Conservation (phyloP, 2,329 filamentous ascomycete species). For the Arthrinium puccinioides region DNA sequence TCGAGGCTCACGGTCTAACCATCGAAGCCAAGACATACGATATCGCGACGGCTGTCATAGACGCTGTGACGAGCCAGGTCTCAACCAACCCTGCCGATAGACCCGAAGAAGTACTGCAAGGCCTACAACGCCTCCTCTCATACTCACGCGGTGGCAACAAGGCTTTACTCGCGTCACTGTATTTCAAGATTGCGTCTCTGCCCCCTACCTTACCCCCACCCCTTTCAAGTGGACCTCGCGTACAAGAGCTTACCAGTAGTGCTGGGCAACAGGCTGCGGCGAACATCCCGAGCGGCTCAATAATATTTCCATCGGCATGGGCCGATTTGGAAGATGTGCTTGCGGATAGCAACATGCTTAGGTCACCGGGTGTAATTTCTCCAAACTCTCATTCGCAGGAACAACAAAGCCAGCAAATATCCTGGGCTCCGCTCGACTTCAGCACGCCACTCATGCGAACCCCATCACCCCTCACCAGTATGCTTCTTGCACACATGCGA, state of each 20-base stretch:
- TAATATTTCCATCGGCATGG: conserved; percentile 6
- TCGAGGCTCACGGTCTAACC: conserved; percentile 41
- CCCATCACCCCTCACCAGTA: conserved; percentile 7
- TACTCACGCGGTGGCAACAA: conserved; percentile 35
- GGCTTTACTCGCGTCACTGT: conserved; percentile 22
- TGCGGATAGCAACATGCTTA: conserved; percentile 2
- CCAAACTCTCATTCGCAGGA: conserved; percentile 6
- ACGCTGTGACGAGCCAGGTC: conserved; percentile 25
- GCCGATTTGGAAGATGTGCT: conserved; percentile 7
- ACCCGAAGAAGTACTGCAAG: conserved; percentile 27
- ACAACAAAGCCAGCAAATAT: conserved; percentile 7
- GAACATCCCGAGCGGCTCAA: not conserved
- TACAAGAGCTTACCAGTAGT: conserved; percentile 4
- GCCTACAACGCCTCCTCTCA: conserved; percentile 30
- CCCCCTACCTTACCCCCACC: not conserved
- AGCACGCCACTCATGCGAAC: conserved; percentile 7
- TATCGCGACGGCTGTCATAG: conserved; percentile 36
- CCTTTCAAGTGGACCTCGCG: not conserved
- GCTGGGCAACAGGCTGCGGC: not conserved
- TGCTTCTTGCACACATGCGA: too few species aligned
- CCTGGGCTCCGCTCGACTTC: conserved; percentile 7
- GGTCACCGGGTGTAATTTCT: conserved; percentile 1
- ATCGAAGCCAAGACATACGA: conserved; percentile 42
- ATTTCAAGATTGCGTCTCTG: conserved; percentile 7
- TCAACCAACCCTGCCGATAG: conserved; percentile 11